Percentiles rank a stretch among this genome's conserved stretches.
These are phyloP conservation scores for Ophiostoma populinum DNA, from an alignment of 2,329 filamentous ascomycete species.

Conservation along the genomic window DNA sequence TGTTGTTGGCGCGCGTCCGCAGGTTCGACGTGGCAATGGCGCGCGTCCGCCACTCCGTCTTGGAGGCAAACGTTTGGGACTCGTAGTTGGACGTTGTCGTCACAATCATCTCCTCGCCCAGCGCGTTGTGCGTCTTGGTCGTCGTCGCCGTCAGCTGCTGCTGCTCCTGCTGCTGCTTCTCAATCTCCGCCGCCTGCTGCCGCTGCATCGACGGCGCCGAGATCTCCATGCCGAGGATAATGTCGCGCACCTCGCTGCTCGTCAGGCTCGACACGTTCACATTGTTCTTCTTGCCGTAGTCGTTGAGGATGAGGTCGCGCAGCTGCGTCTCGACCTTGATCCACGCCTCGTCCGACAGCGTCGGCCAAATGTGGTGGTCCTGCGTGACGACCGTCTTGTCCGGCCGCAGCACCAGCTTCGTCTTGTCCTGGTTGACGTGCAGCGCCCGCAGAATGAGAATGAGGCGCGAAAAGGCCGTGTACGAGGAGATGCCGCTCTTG, in stretches of 20 bases:
- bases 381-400: slow-evolving; percentile 98
- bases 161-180: slow-evolving; percentile 96
- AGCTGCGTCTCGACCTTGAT: slow-evolving; percentile 98
- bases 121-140: slow-evolving; percentile 93
- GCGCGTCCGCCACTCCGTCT: slow-evolving; percentile 95
- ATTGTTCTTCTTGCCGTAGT: slow-evolving; percentile 99
- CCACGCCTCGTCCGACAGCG: slow-evolving; percentile 89
- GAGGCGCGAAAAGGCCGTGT: slow-evolving; percentile 92
- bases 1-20: slow-evolving; percentile 87
- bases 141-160: slow-evolving; percentile 92
- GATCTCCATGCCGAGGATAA: slow-evolving; percentile 98
- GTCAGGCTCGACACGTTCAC: slow-evolving; percentile 96
- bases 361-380: slow-evolving; percentile 97
- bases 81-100: slow-evolving; percentile 97
- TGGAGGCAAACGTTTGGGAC: slow-evolving; percentile 92
- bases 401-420: slow-evolving; percentile 81
- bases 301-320: slow-evolving; percentile 88
- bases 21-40: slow-evolving; percentile 95
- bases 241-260: slow-evolving; percentile 91
- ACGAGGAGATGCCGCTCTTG: slow-evolving; percentile 83
- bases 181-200: slow-evolving; percentile 95
- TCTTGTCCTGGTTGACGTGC: slow-evolving; percentile 97
- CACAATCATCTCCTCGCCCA: slow-evolving; percentile 94
- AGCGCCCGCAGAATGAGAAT: slow-evolving; percentile 85
- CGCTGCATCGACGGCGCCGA: slow-evolving; percentile 95